phyloP scores from a whole-genome alignment of 768 basidiomycete genomes.

The Amanita pseudoporphyria region DNA sequence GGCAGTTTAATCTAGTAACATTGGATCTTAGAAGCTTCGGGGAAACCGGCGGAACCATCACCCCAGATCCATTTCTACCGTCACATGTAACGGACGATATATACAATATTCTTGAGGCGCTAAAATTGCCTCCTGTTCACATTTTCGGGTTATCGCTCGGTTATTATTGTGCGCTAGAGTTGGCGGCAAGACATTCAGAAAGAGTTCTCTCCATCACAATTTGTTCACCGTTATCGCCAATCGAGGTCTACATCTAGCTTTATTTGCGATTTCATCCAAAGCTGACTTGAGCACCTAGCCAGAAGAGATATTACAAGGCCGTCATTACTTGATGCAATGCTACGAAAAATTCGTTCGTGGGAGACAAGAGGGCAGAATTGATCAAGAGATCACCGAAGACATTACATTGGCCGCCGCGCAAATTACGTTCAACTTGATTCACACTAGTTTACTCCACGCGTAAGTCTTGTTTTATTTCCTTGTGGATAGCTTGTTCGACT shows the following conservation, averaged over 20 bases:
- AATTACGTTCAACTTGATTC: conserved; percentile 6
- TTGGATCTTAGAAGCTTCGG: conserved; percentile 27
- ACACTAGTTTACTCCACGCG: conserved; percentile 10
- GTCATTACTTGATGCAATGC: conserved; percentile 17
- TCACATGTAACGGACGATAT: conserved; percentile 23
- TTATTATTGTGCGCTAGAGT: conserved; percentile 21
- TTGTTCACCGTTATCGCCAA: conserved; percentile 25
- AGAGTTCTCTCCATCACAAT: conserved; percentile 23
- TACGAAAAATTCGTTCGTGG: conserved; percentile 15
- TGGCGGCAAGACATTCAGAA: conserved; percentile 22
- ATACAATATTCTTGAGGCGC: conserved; percentile 22
- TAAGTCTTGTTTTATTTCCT: background rate
- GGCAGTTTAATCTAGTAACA: conserved; percentile 29
- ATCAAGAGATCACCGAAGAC: conserved; percentile 15
- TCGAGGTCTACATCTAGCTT: conserved; percentile 14
- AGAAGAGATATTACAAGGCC: conserved; percentile 19
- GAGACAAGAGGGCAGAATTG: conserved; percentile 1
- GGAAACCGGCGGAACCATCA: conserved; percentile 19
- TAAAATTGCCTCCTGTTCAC: conserved; percentile 24
- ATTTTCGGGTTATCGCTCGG: conserved; percentile 28
- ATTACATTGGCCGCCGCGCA: conserved; percentile 14
- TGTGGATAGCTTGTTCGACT: background rate
- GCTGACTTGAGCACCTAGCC: conserved; percentile 12
- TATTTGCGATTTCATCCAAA: background rate
- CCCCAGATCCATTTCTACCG: conserved; percentile 18